These are phyloP conservation scores for Panellus pusillus DNA, from an alignment of 768 basidiomycete genomes.

Conservation along the genomic window DNA sequence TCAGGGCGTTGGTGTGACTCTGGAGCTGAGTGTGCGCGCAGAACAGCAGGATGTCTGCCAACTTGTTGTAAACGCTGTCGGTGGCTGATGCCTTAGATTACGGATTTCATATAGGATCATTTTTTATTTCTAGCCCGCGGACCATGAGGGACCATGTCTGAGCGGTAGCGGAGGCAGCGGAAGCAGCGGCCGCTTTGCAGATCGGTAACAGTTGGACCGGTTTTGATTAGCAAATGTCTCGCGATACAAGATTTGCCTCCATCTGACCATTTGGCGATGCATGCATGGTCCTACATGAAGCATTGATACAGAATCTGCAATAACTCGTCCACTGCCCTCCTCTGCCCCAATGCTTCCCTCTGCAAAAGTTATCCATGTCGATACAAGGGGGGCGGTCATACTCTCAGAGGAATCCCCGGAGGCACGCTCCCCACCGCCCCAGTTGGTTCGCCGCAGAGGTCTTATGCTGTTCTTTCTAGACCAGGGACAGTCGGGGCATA, in stretches of 20 bases:
- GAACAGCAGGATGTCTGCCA: slow-evolving; percentile 86
- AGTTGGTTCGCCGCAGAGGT: too few species aligned
- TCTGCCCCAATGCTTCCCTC: slow-evolving; percentile 57
- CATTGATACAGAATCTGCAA: slow-evolving; percentile 4
- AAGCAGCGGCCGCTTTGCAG: too few species aligned
- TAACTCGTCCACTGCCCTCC: not conserved
- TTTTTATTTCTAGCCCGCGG: not conserved
- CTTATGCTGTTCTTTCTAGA: slow-evolving; percentile 42
- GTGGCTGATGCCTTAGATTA: slow-evolving; percentile 43
- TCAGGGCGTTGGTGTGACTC: slow-evolving; percentile 84
- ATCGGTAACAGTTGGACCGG: slow-evolving; percentile 25
- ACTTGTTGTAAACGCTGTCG: slow-evolving; percentile 89
- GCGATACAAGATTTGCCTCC: not conserved
- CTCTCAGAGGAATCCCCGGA: slow-evolving; percentile 93
- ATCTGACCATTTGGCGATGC: slow-evolving; percentile 1
- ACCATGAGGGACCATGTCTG: not conserved
- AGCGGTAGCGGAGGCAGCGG: too few species aligned
- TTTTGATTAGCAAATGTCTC: slow-evolving; percentile 25
- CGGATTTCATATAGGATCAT: not conserved
- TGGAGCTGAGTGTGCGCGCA: slow-evolving; percentile 89
- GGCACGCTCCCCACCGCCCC: slow-evolving; percentile 45
- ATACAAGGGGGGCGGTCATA: slow-evolving; percentile 92
- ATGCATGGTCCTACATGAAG: slow-evolving; percentile 9
- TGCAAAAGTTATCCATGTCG: slow-evolving; percentile 88
- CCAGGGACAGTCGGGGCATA: slow-evolving; percentile 92